Conservation (phyloP, 2,329 filamentous ascomycete species). For the Diaporthe citri region DNA sequence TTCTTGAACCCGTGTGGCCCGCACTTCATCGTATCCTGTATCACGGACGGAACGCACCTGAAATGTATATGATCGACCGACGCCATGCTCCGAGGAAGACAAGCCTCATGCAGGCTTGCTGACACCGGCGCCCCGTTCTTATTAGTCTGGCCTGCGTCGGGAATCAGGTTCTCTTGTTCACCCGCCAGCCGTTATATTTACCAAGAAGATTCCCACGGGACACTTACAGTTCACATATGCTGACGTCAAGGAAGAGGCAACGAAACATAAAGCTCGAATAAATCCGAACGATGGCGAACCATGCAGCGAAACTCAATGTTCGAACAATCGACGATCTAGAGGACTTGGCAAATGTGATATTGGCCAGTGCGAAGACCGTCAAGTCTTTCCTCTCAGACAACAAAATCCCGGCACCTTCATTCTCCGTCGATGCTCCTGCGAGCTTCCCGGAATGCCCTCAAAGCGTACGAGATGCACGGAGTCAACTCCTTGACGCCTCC, state of each 20-base stretch:
- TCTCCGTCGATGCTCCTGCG: neutral
- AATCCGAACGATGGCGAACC: neutral
- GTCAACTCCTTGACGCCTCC: conserved; percentile 12
- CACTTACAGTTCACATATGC: neutral
- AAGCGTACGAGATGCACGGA: neutral
- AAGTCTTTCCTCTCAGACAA: conserved; percentile 18
- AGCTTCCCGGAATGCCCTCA: conserved; percentile 12
- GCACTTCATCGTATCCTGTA: neutral
- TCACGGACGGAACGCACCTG: neutral
- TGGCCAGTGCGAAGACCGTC: conserved; percentile 9
- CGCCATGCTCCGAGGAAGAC: neutral
- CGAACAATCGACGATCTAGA: conserved; percentile 11
- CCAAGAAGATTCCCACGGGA: neutral
- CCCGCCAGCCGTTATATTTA: neutral
- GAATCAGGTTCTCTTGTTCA: neutral
- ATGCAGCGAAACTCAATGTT: neutral
- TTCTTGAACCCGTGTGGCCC: neutral
- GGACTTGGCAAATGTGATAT: conserved; percentile 14
- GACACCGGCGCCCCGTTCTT: neutral
- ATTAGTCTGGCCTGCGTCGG: neutral
- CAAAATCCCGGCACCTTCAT: neutral
- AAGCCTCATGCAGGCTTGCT: conserved; percentile 16
- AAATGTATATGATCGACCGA: neutral
- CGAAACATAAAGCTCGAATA: no score
- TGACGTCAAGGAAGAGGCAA: neutral